phyloP scores from a whole-genome alignment of 805 yeast genomes.

The Candida oleophila region DNA sequence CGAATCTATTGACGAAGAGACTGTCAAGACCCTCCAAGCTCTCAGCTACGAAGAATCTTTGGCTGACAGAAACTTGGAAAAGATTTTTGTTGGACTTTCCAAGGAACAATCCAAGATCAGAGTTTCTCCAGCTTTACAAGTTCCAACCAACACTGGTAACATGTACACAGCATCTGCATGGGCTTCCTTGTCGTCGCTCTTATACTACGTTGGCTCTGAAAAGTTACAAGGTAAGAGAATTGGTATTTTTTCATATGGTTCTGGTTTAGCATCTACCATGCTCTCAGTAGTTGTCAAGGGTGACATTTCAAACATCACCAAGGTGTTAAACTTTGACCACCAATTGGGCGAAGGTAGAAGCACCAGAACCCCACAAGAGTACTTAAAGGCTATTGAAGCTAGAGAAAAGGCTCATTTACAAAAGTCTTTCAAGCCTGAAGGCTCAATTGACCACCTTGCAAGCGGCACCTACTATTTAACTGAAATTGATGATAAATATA shows the following conservation, averaged over 20 bases:
- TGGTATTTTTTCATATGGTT: slow-evolving; percentile 95
- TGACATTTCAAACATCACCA: slow-evolving; percentile 68
- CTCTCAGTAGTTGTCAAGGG: slow-evolving; percentile 78
- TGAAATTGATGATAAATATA: slow-evolving; percentile 82
- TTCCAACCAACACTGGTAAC: slow-evolving; percentile 97
- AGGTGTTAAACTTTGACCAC: slow-evolving; percentile 63
- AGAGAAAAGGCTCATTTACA: slow-evolving; percentile 90
- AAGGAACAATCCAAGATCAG: slow-evolving; percentile 66
- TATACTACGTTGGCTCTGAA: slow-evolving; percentile 72
- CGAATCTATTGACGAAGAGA: slow-evolving; percentile 41
- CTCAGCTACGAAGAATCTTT: slow-evolving; percentile 75
- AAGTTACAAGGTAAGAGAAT: slow-evolving; percentile 78
- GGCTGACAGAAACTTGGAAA: slow-evolving; percentile 78
- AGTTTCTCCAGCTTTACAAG: slow-evolving; percentile 76
- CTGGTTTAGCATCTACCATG: slow-evolving; percentile 93
- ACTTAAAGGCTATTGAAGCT: slow-evolving; percentile 74
- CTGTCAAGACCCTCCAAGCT: slow-evolving; percentile 50
- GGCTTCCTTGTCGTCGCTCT: slow-evolving; percentile 79
- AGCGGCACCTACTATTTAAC: slow-evolving; percentile 82
- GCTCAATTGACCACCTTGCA: slow-evolving; percentile 68
- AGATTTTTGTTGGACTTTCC: slow-evolving; percentile 75
- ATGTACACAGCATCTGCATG: slow-evolving; percentile 95
- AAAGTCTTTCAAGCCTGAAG: slow-evolving; percentile 76
- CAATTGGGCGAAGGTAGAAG: slow-evolving; percentile 64
- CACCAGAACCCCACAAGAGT: slow-evolving; percentile 71